These are phyloP conservation scores for Nemophila menziesii DNA, from an alignment of 257 asterid species.

Conservation along the genomic window DNA sequence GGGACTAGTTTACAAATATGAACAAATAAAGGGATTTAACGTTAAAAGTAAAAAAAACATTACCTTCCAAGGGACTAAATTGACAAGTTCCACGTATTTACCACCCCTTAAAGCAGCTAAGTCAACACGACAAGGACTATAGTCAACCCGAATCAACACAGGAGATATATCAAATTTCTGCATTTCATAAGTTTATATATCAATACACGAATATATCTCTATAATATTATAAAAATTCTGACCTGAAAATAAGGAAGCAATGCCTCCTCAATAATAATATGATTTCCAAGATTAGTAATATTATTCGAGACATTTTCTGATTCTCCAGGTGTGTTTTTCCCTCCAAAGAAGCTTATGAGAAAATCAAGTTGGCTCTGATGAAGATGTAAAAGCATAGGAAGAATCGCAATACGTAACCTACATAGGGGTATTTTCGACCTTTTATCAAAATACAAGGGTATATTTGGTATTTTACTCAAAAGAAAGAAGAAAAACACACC, in stretches of 20 bases:
- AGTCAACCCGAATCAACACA: conserved; percentile 75
- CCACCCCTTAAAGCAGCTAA: conserved; percentile 87
- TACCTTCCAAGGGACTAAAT: conserved; percentile 98
- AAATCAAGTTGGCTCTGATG: conserved; percentile 96
- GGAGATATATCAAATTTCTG: conserved; percentile 95
- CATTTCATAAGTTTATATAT: conserved; percentile 21
- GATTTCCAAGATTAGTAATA: conserved; percentile 28
- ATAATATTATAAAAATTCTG: conserved; percentile 14
- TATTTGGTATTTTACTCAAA: not conserved
- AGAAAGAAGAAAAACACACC: conserved; percentile 30
- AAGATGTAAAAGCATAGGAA: conserved; percentile 80
- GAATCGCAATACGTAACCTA: conserved; percentile 76
- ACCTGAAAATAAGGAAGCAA: conserved; percentile 92
- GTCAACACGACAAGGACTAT: conserved; percentile 83
- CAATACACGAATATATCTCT: not conserved
- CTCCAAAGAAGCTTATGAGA: conserved; percentile 84
- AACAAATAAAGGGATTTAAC: not conserved
- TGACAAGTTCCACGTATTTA: conserved; percentile 93
- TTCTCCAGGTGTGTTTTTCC: conserved; percentile 37
- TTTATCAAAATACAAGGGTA: not conserved
- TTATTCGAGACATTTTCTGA: conserved; percentile 30
- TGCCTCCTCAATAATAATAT: conserved; percentile 58
- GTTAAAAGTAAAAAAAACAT: conserved; percentile 8
- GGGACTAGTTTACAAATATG: not conserved
- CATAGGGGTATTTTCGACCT: not conserved